These are phyloP conservation scores for Sabuloglossum arenarium DNA, from an alignment of 495 filamentous ascomycete species.

Conservation along the genomic window DNA sequence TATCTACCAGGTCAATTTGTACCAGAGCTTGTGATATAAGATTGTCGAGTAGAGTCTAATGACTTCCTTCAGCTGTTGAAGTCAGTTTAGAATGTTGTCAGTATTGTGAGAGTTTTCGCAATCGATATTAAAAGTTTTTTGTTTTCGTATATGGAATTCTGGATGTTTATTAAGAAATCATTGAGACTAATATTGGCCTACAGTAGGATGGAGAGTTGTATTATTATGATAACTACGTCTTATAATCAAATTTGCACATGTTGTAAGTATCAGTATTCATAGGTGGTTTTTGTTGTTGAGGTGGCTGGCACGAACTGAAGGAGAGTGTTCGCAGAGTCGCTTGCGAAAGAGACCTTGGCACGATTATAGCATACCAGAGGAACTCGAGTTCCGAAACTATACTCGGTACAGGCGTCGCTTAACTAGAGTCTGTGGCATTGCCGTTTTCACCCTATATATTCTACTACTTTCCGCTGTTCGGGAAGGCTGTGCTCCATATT, in stretches of 20 bases:
- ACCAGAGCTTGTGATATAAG: not conserved
- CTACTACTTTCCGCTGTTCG: no score
- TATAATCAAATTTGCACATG: constrained; percentile 8
- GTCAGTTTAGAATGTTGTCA: constrained; percentile 7
- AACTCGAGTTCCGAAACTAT: no score
- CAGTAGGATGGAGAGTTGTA: not conserved
- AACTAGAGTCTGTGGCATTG: no score
- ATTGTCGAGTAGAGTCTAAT: not conserved
- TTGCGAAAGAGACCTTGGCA: no score
- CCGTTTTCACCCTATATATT: no score
- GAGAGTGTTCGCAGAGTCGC: no score
- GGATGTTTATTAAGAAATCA: constrained; percentile 9
- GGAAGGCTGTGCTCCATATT: no score
- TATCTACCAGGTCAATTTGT: no score
- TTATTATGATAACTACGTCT: not conserved
- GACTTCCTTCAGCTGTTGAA: constrained; percentile 2
- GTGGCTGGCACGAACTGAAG: no score
- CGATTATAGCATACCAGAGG: no score
- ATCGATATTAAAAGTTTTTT: constrained; percentile 6
- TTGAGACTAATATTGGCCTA: constrained; percentile 5
- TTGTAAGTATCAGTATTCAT: constrained; percentile 2
- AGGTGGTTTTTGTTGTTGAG: no score
- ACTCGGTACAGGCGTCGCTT: no score
- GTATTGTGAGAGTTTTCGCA: constrained; percentile 3
- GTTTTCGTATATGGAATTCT: constrained; percentile 7